Conservation (phyloP, 495 filamentous ascomycete species). For the Penicillium malachiteum region DNA sequence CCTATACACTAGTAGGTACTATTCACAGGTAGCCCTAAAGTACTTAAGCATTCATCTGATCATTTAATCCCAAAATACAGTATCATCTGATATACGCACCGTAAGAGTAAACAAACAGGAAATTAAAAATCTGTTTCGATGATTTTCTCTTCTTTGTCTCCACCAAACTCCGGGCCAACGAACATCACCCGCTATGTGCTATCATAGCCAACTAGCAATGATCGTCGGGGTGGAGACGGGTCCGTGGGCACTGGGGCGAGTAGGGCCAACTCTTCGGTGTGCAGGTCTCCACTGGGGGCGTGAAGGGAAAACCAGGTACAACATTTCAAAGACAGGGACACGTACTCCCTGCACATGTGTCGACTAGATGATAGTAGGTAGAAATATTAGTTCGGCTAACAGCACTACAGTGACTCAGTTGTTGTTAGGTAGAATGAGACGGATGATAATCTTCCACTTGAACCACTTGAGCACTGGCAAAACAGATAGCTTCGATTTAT, state of each 20-base stretch:
- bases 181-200: conserved; percentile 5
- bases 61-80: too few species aligned
- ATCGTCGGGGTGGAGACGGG: conserved; percentile 18
- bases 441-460: too few species aligned
- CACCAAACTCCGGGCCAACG: conserved; percentile 3
- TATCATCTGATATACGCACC: not conserved
- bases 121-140: not conserved
- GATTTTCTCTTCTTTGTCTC: conserved; percentile 1
- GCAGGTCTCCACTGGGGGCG: not conserved
- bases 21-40: not conserved
- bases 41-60: not conserved
- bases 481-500: too few species aligned
- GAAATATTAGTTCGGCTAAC: too few species aligned
- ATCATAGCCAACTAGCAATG: conserved; percentile 14
- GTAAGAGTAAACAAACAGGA: not conserved
- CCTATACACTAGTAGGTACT: not conserved
- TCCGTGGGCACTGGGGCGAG: conserved; percentile 11
- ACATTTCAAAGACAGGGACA: not conserved
- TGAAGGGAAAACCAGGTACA: not conserved
- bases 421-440: too few species aligned
- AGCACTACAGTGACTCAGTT: too few species aligned
- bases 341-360: too few species aligned
- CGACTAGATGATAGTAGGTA: too few species aligned
- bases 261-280: conserved; percentile 4
- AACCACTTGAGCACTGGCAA: too few species aligned